Percentiles rank a stretch among this genome's conserved stretches.
phyloP scores from a whole-genome alignment of 1,284 basidiomycete species.

The Butyriboletus appendiculatus region DNA sequence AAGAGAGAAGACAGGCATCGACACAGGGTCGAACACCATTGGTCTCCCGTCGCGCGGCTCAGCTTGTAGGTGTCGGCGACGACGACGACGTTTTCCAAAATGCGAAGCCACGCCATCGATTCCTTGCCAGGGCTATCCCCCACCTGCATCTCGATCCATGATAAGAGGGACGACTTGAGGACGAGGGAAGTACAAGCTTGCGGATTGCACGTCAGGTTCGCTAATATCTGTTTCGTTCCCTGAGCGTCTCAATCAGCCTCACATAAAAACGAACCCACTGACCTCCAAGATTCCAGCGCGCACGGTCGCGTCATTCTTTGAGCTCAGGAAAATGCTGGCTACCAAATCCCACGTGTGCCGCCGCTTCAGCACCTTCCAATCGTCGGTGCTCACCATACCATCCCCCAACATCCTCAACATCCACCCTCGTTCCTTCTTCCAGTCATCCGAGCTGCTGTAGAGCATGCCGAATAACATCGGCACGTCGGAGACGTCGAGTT shows the following conservation, averaged over 20 bases:
- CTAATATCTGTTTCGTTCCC: conserved; percentile 54
- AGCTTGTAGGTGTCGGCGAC: conserved; percentile 40
- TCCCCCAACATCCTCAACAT: conserved; percentile 75
- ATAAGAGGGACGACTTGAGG: conserved; percentile 65
- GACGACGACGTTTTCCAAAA: conserved; percentile 69
- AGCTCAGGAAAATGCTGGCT: conserved; percentile 76
- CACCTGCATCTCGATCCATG: conserved; percentile 82
- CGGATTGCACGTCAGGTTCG: conserved; percentile 65
- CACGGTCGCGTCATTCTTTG: conserved; percentile 52
- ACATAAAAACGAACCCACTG: not conserved
- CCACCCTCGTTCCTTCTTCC: conserved; percentile 87
- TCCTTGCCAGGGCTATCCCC: conserved; percentile 37
- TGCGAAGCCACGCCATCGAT: conserved; percentile 61
- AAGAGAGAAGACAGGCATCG: conserved; percentile 53
- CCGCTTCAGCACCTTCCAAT: conserved; percentile 82
- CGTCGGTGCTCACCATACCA: conserved; percentile 69
- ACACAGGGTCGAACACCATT: conserved; percentile 56
- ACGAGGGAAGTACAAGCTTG: conserved; percentile 70
- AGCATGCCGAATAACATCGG: conserved; percentile 77
- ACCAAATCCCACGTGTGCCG: conserved; percentile 88
- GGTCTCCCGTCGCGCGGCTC: conserved; percentile 49
- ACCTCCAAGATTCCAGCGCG: conserved; percentile 71
- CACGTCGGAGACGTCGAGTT: conserved; percentile 55
- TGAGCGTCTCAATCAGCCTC: not conserved
- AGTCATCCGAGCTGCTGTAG: conserved; percentile 72